Base-by-base conservation (phyloP, 495 filamentous ascomycete genomes). In the Hypoxylon fragiforme region DNA sequence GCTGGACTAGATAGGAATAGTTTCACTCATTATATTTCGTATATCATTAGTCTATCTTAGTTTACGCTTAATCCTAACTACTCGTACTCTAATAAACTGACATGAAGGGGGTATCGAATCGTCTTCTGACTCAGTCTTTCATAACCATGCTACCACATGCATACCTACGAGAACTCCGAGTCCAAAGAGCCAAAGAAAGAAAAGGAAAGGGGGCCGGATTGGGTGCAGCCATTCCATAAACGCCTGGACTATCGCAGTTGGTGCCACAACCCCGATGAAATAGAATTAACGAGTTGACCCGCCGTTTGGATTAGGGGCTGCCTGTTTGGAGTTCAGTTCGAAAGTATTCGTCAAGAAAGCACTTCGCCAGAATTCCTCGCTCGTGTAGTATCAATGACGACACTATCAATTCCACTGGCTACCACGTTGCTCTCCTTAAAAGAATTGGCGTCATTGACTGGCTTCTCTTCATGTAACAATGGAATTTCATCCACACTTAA, bases 401-500 rank as follows among this genome's bases (percentile, higher is more conserved):
- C 67, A 7, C 34, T 24, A 38, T 81, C 76, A 15, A 72, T 50
- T 5, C 78, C 78, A 3, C 73, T 76, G 7, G 69, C 62, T 18
- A 43, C 41, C 22, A 43, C 55, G 28, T 46, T 51, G 8, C 28
- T 45, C 18, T 49, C 36, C n/a, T 35, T 21, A 7, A 20, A 43
- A 18, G 36, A 32, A 3, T 22, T 19, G 1, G 47, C 20, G n/a
- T 58, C 53, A 16, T 61, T 60, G 5, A 60, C 63, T 4, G 59
- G 49, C 36, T 62, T 62, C 52, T 79, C 72, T 1, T 80, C 76
- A 38, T 70, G 78, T 32, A 85, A 60, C 36, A 83, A 60, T 0
- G 82, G 80, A 48, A 85, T 84, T 16, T 77, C 66, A 50, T 85
- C 81, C 3, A 84, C 61, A 26, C 77, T 76, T 28, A 63, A 50